Evolutionary conservation across 805 yeast species (phyloP).

Genomic region (Hanseniaspora osmophila): DNA sequence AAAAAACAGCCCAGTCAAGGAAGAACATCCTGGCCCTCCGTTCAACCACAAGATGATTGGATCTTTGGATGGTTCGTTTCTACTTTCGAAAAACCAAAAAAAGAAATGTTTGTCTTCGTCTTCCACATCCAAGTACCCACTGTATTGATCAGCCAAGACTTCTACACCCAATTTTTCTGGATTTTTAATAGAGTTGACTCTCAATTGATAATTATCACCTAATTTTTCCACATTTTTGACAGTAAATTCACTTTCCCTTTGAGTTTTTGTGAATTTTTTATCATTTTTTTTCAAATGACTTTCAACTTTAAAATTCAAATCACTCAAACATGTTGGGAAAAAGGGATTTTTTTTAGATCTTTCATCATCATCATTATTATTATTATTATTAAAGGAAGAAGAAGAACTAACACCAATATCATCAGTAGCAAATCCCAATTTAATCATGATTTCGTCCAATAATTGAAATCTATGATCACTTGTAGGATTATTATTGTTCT

Average conservation of each 20-base stretch:
- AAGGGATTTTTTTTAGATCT: not conserved
- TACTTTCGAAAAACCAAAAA: slow-evolving; percentile 73
- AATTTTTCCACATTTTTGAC: slow-evolving; percentile 3
- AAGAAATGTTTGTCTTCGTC: slow-evolving; percentile 82
- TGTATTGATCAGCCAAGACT: slow-evolving; percentile 55
- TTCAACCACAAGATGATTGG: slow-evolving; percentile 82
- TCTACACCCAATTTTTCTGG: slow-evolving; percentile 62
- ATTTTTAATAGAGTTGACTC: slow-evolving; percentile 19
- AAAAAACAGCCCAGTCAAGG: slow-evolving; percentile 77
- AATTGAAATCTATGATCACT: slow-evolving; percentile 5
- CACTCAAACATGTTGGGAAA: not conserved
- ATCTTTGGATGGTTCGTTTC: slow-evolving; percentile 76
- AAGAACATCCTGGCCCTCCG: slow-evolving; percentile 95
- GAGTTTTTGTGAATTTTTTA: not conserved
- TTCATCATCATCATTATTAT: too few species aligned
- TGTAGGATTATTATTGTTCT: not conserved
- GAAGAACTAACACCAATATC: slow-evolving; percentile 3
- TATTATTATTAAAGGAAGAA: too few species aligned
- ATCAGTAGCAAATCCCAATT: slow-evolving; percentile 3
- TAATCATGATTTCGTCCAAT: slow-evolving; percentile 4
- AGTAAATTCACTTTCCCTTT: slow-evolving; percentile 2
- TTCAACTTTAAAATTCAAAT: not conserved
- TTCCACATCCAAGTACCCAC: slow-evolving; percentile 74
- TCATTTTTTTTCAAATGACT: slow-evolving; percentile 1
- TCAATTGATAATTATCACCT: slow-evolving; percentile 5